These are phyloP conservation scores for Trichoderma gracile DNA, from an alignment of 2,329 filamentous ascomycete genomes.

Conservation along the genomic window DNA sequence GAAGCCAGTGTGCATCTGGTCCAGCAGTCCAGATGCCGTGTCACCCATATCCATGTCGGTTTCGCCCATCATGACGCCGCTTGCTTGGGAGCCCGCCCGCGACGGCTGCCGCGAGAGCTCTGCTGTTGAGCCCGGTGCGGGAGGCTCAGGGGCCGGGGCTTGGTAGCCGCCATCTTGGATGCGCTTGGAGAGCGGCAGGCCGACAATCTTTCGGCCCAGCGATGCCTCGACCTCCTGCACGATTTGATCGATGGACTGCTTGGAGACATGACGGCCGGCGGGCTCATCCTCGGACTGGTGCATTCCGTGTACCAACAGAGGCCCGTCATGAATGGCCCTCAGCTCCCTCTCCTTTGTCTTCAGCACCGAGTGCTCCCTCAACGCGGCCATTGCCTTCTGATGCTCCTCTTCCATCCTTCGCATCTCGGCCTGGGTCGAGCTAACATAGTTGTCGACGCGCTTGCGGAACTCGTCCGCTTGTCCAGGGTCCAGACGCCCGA, in stretches of 20 bases:
- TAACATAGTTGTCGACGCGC: conserved; percentile 70
- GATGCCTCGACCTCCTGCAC: conserved; percentile 71
- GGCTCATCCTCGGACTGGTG: conserved; percentile 56
- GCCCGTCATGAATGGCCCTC: conserved; percentile 64
- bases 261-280: conserved; percentile 40
- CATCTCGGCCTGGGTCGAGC: conserved; percentile 76
- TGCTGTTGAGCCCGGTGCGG: conserved; percentile 25
- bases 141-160: conserved; percentile 55
- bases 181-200: conserved; percentile 65
- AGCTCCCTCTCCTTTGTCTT: conserved; percentile 75
- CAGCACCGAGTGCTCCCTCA: conserved; percentile 70
- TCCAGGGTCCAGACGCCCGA: conserved; percentile 66
- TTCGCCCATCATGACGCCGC: conserved; percentile 58
- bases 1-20: conserved; percentile 66
- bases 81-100: conserved; percentile 56
- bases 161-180: conserved; percentile 78
- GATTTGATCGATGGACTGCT: conserved; percentile 68
- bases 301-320: conserved; percentile 62
- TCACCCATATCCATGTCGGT: conserved; percentile 66
- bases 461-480: conserved; percentile 82
- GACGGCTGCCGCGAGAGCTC: conserved; percentile 56
- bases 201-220: conserved; percentile 66
- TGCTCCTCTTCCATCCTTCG: conserved; percentile 81
- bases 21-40: conserved; percentile 64
- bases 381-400: conserved; percentile 69